Percentiles rank a stretch among this genome's conserved stretches.
Conservation (phyloP, 495 filamentous ascomycete species). For the Umbilicaria muhlenbergii region DNA sequence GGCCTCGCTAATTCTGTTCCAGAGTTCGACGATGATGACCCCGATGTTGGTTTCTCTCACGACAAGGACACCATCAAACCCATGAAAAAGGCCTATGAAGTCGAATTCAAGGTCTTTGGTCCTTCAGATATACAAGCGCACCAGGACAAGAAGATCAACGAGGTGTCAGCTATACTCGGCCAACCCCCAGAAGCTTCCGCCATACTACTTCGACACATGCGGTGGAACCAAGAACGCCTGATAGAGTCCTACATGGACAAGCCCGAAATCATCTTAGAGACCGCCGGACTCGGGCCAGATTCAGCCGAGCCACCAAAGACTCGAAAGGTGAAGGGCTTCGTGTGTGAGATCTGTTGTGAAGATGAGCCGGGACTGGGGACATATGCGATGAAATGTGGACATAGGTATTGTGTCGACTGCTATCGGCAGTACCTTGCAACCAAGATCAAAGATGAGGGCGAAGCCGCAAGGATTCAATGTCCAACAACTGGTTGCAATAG, state of each 20-base stretch:
- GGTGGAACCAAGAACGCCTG: conserved; percentile 91
- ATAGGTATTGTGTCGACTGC: conserved; percentile 90
- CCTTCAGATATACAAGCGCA: conserved; percentile 67
- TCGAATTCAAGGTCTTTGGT: conserved; percentile 65
- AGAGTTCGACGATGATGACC: conserved; percentile 63
- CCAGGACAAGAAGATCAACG: conserved; percentile 71
- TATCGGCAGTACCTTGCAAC: conserved; percentile 80
- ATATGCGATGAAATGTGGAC: conserved; percentile 90
- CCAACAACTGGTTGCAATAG: conserved; percentile 74
- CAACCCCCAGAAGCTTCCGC: conserved; percentile 75
- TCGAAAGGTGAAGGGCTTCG: conserved; percentile 56
- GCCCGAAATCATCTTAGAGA: conserved; percentile 61
- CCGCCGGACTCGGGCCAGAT: conserved; percentile 61
- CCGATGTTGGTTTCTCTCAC: conserved; percentile 57
- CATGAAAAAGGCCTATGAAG: conserved; percentile 61
- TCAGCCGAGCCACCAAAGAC: conserved; percentile 48
- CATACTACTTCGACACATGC: conserved; percentile 71
- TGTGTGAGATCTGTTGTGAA: conserved; percentile 93
- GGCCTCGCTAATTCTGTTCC: conserved; percentile 8
- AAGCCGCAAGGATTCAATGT: conserved; percentile 88
- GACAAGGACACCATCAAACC: conserved; percentile 60
- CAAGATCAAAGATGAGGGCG: conserved; percentile 89
- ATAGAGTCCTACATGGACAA: conserved; percentile 92
- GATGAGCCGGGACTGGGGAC: conserved; percentile 65
- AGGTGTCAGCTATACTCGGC: conserved; percentile 77